phyloP scores from a whole-genome alignment of 352 stramenopile species.

The Phytopythium vexans region DNA sequence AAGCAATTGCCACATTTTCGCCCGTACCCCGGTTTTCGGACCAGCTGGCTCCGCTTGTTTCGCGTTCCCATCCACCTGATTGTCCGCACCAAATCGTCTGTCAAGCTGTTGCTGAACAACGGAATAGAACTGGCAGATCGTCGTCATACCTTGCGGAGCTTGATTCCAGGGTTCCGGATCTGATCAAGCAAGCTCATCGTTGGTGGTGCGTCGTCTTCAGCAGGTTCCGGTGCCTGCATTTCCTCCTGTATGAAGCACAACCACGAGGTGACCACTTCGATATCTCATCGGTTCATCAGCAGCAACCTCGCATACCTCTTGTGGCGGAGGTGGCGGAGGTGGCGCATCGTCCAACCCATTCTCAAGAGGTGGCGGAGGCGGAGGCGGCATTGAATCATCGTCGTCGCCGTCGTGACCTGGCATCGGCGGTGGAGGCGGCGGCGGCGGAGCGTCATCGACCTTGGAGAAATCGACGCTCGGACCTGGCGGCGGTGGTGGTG shows the following conservation, averaged over 20 bases:
- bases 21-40: conserved; percentile 13
- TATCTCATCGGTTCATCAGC: too few relatives aligned
- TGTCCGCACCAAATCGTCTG: too few relatives aligned
- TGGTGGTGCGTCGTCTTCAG: conserved; percentile 26
- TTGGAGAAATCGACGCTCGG: conserved; percentile 58
- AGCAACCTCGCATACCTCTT: conserved; percentile 21
- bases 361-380: conserved; percentile 34
- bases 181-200: conserved; percentile 48
- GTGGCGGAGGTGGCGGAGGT: conserved; percentile 39
- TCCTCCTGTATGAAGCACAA: neutral
- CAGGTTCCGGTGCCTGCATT: conserved; percentile 9
- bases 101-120: too few relatives aligned
- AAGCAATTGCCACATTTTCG: too few relatives aligned
- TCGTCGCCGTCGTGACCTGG: conserved; percentile 34
- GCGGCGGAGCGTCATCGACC: conserved; percentile 38
- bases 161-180: conserved; percentile 59
- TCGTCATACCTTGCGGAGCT: conserved; percentile 38
- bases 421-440: conserved; percentile 45
- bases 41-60: conserved; percentile 24
- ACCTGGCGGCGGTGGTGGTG: conserved; percentile 57
- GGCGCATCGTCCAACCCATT: conserved; percentile 36
- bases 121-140: neutral
- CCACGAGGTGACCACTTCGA: too few relatives aligned
- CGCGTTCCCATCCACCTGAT: conserved; percentile 29
- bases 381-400: conserved; percentile 36